Conservation (phyloP, 2,329 filamentous ascomycete species). For the Pseudodiploospora longispora region DNA sequence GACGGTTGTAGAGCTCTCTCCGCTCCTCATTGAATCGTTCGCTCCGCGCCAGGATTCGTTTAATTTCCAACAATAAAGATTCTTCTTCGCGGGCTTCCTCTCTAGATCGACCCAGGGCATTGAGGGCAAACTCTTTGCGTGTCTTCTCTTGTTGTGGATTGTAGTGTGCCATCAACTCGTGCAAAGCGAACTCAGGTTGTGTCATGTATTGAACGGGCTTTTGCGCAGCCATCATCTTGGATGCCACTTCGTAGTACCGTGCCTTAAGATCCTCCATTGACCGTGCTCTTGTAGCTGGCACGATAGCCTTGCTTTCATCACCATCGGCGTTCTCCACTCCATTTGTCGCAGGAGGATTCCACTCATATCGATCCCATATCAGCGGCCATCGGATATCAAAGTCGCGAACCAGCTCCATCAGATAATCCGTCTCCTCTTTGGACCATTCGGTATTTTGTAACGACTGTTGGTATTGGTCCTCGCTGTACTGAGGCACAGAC, state of each 20-base stretch:
- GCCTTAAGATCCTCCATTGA: slow-evolving; percentile 86
- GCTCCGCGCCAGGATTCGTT: slow-evolving; percentile 80
- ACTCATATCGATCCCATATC: slow-evolving; percentile 90
- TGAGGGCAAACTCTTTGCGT: slow-evolving; percentile 78
- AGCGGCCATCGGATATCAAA: slow-evolving; percentile 87
- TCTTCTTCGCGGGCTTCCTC: slow-evolving; percentile 93
- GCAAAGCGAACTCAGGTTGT: slow-evolving; percentile 68
- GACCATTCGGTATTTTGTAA: slow-evolving; percentile 75
- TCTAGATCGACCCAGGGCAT: slow-evolving; percentile 67
- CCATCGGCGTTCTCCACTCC: slow-evolving; percentile 37
- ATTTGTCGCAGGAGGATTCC: slow-evolving; percentile 38
- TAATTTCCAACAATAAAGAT: slow-evolving; percentile 78
- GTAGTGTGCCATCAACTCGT: slow-evolving; percentile 82
- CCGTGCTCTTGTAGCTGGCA: slow-evolving; percentile 47
- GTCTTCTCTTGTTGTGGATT: slow-evolving; percentile 69
- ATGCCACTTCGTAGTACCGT: slow-evolving; percentile 81
- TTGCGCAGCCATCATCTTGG: slow-evolving; percentile 71
- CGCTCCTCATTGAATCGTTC: slow-evolving; percentile 83
- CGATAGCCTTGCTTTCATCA: slow-evolving; percentile 44
- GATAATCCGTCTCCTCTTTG: slow-evolving; percentile 87
- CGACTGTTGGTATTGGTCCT: slow-evolving; percentile 75
- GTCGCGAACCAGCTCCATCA: slow-evolving; percentile 65
- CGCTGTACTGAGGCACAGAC: slow-evolving; percentile 70
- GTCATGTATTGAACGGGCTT: slow-evolving; percentile 84
- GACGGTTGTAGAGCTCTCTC: slow-evolving; percentile 73